These are phyloP conservation scores for Cordyceps fumosorosea DNA, from an alignment of 2,329 filamentous ascomycete species.

Conservation along the genomic window DNA sequence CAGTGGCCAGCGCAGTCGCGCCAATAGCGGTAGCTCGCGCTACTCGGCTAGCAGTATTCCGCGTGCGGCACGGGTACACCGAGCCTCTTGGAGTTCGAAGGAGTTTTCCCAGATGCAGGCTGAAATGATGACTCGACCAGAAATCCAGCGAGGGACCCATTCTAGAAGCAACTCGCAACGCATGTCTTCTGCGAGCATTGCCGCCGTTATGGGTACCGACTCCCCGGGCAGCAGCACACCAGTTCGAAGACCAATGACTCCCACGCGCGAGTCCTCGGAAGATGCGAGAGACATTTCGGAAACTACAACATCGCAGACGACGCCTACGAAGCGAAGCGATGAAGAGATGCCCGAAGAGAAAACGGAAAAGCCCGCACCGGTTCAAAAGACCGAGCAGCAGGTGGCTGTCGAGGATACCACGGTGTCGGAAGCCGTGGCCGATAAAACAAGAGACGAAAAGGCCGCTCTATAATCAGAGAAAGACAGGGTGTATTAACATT, in stretches of 20 bases:
- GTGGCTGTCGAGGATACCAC: neutral
- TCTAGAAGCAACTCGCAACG: constrained; percentile 28
- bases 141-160: constrained; percentile 21
- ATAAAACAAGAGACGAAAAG: neutral
- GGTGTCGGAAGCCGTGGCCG: neutral
- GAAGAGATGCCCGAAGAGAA: neutral
- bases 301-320: neutral
- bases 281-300: constrained; percentile 3
- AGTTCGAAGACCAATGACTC: constrained; percentile 18
- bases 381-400: neutral
- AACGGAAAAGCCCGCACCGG: neutral
- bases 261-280: constrained; percentile 18
- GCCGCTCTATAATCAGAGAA: neutral
- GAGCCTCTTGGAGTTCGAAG: constrained; percentile 45
- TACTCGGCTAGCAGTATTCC: constrained; percentile 41
- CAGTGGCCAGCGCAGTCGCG: constrained; percentile 28
- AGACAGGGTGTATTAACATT: neutral
- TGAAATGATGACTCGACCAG: constrained; percentile 23
- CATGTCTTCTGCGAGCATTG: constrained; percentile 15
- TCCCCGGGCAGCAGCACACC: constrained; percentile 11
- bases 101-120: constrained; percentile 41
- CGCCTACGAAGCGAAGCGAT: neutral
- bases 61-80: constrained; percentile 41
- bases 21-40: constrained; percentile 39
- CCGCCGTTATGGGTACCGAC: neutral